Base-by-base conservation (phyloP, 331 rosid genomes). In the Malus hybrid region DNA sequence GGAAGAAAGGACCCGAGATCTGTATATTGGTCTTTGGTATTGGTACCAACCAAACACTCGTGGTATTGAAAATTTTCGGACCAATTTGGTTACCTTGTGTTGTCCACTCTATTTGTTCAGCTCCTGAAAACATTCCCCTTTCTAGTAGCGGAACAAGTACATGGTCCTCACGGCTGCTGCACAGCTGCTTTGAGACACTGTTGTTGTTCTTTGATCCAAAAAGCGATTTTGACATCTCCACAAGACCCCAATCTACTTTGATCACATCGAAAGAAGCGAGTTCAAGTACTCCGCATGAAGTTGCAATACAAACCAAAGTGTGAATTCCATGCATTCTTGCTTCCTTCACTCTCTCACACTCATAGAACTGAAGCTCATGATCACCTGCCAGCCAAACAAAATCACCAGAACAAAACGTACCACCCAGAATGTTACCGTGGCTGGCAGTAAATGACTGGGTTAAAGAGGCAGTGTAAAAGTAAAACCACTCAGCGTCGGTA, bases 281-380 rank as follows among this genome's bases (percentile, higher is more conserved):
- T 72, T 87, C 90, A n/a, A 87, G 71, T 1, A 82, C 91, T 13
- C 91, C 92, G 57, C 4, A 20, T 0, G 83, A 72, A 13, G 73
- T 80, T 2, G 81, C 54, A 46, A 87, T 52, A 34, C 77, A 90
- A 18, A 85, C 83, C 56, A 86, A 24, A 16, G 92, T 84, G 6
- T 80, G 83, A 73, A 87, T 65, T 10, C 89, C 88, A 36, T 82
- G 83, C 32, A 61, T 10, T 2, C 78, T 70, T 7, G 92, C 95
- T 72, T 90, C 90, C 60, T 82, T 60, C 3, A 84, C 87, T 80
- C 95, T 77, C 22, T 84, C 89, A 6, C 88, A 87, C 18, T 82
- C 80, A 7, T 80, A 66, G 14, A 75, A 15, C 64, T 79, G 77
- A 50, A 80, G 68, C 36, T 81, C 79, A 6, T 76, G 44, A 6